Evolutionary conservation across 305 asterid species (phyloP).

Genomic region (Solanum hybrid): DNA sequence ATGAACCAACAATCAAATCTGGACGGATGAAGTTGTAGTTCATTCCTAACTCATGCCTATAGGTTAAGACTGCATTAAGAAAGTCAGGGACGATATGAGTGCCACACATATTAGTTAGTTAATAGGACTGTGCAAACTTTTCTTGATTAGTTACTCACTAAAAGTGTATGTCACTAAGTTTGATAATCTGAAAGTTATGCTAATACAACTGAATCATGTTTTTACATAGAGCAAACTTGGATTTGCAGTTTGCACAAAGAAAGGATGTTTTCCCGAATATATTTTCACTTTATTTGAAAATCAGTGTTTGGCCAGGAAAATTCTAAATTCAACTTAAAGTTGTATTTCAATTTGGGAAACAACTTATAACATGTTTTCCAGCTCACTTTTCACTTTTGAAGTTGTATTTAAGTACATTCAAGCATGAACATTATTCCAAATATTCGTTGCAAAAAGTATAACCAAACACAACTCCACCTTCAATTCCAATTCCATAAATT

Average conservation of each 20-base stretch:
- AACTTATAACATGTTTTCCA: background rate
- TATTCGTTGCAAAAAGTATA: background rate
- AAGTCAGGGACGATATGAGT: background rate
- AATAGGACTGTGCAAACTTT: background rate
- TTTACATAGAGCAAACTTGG: background rate
- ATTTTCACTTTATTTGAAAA: background rate
- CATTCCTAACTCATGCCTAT: slow-evolving; percentile 96
- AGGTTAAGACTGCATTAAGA: slow-evolving; percentile 55
- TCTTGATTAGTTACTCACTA: background rate
- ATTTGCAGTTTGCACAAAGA: background rate
- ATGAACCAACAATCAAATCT: slow-evolving; percentile 90
- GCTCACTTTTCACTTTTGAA: background rate
- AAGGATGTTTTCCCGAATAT: background rate
- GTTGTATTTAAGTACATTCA: background rate
- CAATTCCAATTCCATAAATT: background rate
- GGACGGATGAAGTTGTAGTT: slow-evolving; percentile 87
- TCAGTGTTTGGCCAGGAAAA: background rate
- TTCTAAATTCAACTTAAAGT: background rate
- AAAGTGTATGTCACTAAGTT: background rate
- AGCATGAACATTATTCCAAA: background rate
- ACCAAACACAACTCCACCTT: background rate
- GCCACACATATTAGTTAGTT: background rate
- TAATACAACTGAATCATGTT: background rate
- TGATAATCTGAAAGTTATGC: background rate
- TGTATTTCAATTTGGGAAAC: background rate